These are phyloP conservation scores for Aspergillus sp. DNA, from an alignment of 2,329 filamentous ascomycete species.

Conservation along the genomic window DNA sequence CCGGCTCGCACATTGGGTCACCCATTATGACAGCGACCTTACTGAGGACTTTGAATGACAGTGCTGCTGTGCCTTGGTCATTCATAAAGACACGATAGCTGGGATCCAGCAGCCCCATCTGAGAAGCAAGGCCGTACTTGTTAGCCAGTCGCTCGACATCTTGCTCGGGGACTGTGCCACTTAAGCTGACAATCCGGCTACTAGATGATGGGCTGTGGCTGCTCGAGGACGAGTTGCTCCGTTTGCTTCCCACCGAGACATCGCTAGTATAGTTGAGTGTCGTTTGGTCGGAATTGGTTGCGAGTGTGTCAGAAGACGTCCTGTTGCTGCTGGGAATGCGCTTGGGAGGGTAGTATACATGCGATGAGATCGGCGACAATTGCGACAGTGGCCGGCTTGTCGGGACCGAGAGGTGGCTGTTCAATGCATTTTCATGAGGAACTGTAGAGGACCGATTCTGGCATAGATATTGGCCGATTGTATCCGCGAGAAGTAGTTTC, in stretches of 20 bases:
- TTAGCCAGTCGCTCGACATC: constrained; percentile 23
- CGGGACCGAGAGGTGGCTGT: no score
- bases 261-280: no score
- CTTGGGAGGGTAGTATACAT: no score
- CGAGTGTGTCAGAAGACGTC: background rate
- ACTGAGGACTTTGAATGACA: constrained; percentile 42
- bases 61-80: constrained; percentile 31
- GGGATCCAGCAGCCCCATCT: constrained; percentile 46
- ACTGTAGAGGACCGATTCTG: background rate
- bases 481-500: background rate
- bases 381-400: no score
- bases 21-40: constrained; percentile 41
- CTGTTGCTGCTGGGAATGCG: background rate
- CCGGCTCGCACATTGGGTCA: constrained; percentile 38
- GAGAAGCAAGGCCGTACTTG: constrained; percentile 39
- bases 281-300: background rate
- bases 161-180: background rate
- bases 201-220: background rate
- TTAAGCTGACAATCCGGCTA: background rate
- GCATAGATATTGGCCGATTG: background rate
- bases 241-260: no score
- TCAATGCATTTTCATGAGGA: no score
- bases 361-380: no score
- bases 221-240: background rate
- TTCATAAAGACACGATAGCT: constrained; percentile 45